Conservation (phyloP, 1,284 basidiomycete genomes). For the Inonotus obliquus region DNA sequence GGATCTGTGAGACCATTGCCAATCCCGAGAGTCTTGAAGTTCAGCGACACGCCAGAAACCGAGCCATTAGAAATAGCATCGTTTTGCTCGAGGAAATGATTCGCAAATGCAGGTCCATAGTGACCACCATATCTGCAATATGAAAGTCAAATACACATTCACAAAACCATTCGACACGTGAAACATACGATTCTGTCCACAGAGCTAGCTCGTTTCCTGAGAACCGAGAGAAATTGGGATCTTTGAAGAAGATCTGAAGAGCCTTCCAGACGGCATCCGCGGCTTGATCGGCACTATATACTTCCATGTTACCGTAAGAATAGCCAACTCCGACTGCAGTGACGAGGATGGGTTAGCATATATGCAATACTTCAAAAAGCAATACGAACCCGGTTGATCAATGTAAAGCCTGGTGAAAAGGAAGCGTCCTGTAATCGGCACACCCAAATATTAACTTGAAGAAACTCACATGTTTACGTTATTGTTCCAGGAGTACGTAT, state of each 20-base stretch:
- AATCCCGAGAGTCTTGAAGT: conserved; percentile 57
- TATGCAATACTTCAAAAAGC: not conserved
- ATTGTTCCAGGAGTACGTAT: conserved; percentile 64
- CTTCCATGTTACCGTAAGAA: conserved; percentile 46
- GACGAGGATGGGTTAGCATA: not conserved
- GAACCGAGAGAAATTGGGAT: conserved; percentile 52
- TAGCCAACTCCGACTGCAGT: conserved; percentile 49
- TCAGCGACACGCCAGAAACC: conserved; percentile 45
- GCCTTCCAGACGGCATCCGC: conserved; percentile 58
- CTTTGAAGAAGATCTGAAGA: conserved; percentile 63
- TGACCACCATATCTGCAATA: conserved; percentile 51
- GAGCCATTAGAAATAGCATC: conserved; percentile 46
- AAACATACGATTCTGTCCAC: conserved; percentile 53
- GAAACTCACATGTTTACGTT: conserved; percentile 45
- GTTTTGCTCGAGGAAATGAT: conserved; percentile 58
- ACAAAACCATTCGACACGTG: not conserved
- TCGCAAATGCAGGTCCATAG: conserved; percentile 58
- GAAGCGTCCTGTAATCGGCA: too few relatives aligned
- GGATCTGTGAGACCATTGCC: conserved; percentile 62
- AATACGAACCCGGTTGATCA: conserved; percentile 44
- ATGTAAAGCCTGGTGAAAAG: conserved; percentile 37
- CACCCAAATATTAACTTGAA: not conserved
- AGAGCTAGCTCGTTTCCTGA: conserved; percentile 48
- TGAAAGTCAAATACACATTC: not conserved
- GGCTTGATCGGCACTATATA: conserved; percentile 48